Percentiles rank a stretch among this genome's conserved stretches.
Evolutionary conservation across 768 basidiomycete genomes (phyloP).

Genomic region (Pulveroboletus sp.): DNA sequence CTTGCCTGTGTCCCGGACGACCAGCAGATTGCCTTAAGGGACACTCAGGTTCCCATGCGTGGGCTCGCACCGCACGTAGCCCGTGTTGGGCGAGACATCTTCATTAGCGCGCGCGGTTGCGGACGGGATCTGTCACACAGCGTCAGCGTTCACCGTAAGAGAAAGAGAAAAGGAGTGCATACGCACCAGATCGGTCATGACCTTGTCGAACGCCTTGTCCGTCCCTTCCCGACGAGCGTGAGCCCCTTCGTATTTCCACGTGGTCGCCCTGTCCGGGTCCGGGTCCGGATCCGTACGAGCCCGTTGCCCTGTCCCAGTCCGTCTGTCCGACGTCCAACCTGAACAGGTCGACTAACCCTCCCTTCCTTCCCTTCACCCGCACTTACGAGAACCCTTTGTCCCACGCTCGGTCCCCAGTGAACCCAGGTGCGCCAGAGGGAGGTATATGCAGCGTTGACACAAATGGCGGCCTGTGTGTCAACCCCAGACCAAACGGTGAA

Average conservation of each 20-base stretch:
- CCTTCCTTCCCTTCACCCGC: too few relatives aligned
- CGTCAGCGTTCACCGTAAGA: not conserved
- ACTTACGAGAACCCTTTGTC: too few relatives aligned
- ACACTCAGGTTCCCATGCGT: constrained; percentile 20
- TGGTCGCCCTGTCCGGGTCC: constrained; percentile 4
- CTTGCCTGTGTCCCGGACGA: constrained; percentile 60
- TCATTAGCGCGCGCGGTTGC: constrained; percentile 67
- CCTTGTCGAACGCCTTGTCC: constrained; percentile 43
- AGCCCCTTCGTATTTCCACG: constrained; percentile 41
- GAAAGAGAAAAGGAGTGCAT: not conserved
- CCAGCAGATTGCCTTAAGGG: constrained; percentile 52
- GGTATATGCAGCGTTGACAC: constrained; percentile 40
- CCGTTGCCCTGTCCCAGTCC: too few relatives aligned
- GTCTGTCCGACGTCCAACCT: constrained; percentile 38
- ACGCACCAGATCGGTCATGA: constrained; percentile 59
- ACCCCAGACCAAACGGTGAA: constrained; percentile 13
- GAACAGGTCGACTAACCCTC: constrained; percentile 36
- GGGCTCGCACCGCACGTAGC: constrained; percentile 65
- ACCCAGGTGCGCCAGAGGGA: constrained; percentile 74
- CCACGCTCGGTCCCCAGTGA: constrained; percentile 62
- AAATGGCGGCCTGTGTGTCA: constrained; percentile 52
- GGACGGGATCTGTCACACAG: constrained; percentile 55
- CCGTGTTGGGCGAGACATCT: constrained; percentile 86
- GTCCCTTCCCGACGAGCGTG: constrained; percentile 55
- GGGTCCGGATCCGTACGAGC: constrained; percentile 28